A percentile compares a stretch with the other conserved stretches of the same genome.
phyloP scores from a whole-genome alignment of 371 early-diverging fungal species.

The Phascolomyces articulosus region DNA sequence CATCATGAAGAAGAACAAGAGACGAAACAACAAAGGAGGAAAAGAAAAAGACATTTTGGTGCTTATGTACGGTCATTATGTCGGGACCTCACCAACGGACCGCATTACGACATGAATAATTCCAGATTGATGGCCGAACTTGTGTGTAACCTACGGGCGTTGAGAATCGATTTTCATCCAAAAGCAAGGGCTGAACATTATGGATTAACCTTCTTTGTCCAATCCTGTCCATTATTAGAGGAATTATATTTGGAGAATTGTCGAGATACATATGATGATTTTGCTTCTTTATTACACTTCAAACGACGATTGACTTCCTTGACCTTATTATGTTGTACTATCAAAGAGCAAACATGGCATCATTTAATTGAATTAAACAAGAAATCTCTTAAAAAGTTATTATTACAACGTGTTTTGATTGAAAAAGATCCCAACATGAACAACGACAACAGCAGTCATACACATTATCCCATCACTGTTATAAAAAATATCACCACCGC shows the following conservation, averaged over 20 bases:
- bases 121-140: slow-evolving; percentile 42
- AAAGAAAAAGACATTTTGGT: slow-evolving; percentile 25
- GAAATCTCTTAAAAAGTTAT: slow-evolving; percentile 16
- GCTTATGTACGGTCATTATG: slow-evolving; percentile 44
- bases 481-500: slow-evolving; percentile 16
- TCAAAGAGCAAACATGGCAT: slow-evolving; percentile 32
- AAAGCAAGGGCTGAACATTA: slow-evolving; percentile 39
- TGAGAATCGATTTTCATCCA: slow-evolving; percentile 50
- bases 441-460: not conserved
- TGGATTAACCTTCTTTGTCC: slow-evolving; percentile 38
- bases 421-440: slow-evolving; percentile 16
- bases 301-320: slow-evolving; percentile 30
- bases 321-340: slow-evolving; percentile 39
- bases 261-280: slow-evolving; percentile 51
- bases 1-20: not conserved
- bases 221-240: slow-evolving; percentile 35
- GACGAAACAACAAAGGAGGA: no score
- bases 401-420: slow-evolving; percentile 38
- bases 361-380: slow-evolving; percentile 18
- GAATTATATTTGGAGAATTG: slow-evolving; percentile 49
- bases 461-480: no score
- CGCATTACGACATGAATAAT: slow-evolving; percentile 42
- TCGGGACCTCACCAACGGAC: slow-evolving; percentile 40
- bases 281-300: slow-evolving; percentile 28
- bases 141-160: slow-evolving; percentile 38